Conservation (phyloP, 768 basidiomycete species). For the Russula ochroleuca region DNA sequence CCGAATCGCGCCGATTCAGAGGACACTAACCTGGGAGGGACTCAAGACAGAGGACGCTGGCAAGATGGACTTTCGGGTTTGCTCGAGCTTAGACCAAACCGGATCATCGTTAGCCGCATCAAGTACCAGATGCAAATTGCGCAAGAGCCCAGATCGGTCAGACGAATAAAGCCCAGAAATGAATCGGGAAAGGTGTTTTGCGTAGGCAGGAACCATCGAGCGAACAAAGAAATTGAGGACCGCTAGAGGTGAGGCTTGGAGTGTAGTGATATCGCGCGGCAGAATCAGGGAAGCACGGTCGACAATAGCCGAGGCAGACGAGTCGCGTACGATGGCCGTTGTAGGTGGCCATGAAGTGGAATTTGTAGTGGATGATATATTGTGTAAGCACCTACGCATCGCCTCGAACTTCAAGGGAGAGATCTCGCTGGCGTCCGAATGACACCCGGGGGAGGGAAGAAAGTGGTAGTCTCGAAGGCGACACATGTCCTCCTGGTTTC, state of each 20-base stretch:
- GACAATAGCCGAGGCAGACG: constrained; percentile 9
- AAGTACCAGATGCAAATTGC: constrained; percentile 17
- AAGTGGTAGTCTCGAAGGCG: constrained; percentile 21
- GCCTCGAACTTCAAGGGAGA: constrained; percentile 20
- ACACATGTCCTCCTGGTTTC: constrained; percentile 18
- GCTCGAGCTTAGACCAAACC: constrained; percentile 16
- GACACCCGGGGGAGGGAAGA: constrained; percentile 3
- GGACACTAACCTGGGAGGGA: constrained; percentile 28
- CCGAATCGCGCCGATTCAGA: neutral
- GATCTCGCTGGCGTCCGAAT: neutral
- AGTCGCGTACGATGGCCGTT: constrained; percentile 10
- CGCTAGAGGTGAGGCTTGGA: neutral
- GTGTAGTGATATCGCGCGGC: constrained; percentile 2
- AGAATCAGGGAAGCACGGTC: constrained; percentile 13
- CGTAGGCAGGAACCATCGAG: constrained; percentile 21
- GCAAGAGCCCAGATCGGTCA: constrained; percentile 9
- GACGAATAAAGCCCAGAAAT: constrained; percentile 18
- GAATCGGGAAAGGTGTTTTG: constrained; percentile 11
- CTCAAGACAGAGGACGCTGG: constrained; percentile 8
- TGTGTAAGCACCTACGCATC: constrained; percentile 18
- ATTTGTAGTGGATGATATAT: neutral
- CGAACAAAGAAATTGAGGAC: constrained; percentile 14
- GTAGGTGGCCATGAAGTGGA: neutral
- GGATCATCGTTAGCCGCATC: constrained; percentile 4
- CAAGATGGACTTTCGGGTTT: constrained; percentile 10